Evolutionary conservation across 139 green algal species (phyloP), one percentile per base, ranked within the genome.

Genomic region (Chlamydomonas sphaeroides): DNA sequence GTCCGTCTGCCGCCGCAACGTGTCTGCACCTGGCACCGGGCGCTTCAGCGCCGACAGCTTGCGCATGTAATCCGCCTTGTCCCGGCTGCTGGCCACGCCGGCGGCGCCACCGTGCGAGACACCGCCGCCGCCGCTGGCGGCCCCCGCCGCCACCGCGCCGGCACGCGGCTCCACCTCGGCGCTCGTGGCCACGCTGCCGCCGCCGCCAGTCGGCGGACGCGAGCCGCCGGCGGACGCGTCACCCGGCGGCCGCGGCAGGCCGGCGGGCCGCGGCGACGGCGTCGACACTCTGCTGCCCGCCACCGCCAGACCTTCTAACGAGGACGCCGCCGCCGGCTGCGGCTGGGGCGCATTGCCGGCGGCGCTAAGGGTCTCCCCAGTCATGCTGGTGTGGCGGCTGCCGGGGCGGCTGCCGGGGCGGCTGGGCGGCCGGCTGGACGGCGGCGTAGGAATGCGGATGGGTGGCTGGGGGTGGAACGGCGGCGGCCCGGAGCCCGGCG

Each of bases 31-130:
- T n/a, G 79, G 66, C 38, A 84, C 56, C 4, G 68, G 63, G 8
- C 79, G 68, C 59, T 85, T 85, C 20, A 85, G 68, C 1, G 79
- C 79, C 4, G 79, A 85, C 42, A 85, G 68, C 79, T 85, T 85
- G 14, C 79, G 68, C 57, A 79, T 57, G 79, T 72, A 79, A 26
- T 85, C 79, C 39, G 49, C 39, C 30, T 85, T 72, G 68, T 68
- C 56, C 33, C 78, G 51, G 5, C 26, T 45, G 68, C 45, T 7
- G 30, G 30, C 30, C 38, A 28, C 30, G 48, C 7, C 1, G 62
- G 42, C 14, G 14, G 63, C 28, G 65, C 17, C 14, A 30, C 63
- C 30, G 61, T 20, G 2, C 28, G 26, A n/a, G n/a, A n/a, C n/a
- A n/a, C 42, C 15, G 62, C 32, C 18, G 36, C 53, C 4, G 45